These are phyloP conservation scores for Fraxinus sp. DNA, from an alignment of 305 asterid genomes.

Conservation along the genomic window DNA sequence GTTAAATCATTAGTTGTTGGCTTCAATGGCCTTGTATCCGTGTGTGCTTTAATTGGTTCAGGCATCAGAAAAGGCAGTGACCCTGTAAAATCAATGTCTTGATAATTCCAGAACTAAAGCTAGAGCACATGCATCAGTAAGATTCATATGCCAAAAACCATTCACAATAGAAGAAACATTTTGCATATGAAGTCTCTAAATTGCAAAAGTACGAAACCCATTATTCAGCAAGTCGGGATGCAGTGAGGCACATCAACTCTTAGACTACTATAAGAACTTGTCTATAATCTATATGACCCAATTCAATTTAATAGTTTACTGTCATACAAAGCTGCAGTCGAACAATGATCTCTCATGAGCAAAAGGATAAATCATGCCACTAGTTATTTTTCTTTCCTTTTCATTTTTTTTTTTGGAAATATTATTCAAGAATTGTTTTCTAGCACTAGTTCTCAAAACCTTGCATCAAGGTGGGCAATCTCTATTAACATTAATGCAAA, in stretches of 20 bases:
- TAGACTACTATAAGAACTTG: background rate
- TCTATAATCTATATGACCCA: background rate
- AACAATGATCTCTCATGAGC: background rate
- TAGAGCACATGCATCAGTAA: background rate
- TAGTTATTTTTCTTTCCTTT: background rate
- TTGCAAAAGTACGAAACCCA: background rate
- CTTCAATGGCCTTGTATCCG: slow-evolving; percentile 34
- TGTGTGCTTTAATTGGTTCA: slow-evolving; percentile 23
- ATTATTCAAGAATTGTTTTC: background rate
- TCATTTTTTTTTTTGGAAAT: background rate
- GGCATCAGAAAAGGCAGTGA: slow-evolving; percentile 50
- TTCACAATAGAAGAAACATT: background rate
- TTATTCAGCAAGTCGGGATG: background rate
- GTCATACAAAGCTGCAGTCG: background rate
- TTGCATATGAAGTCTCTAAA: background rate
- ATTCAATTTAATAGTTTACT: background rate
- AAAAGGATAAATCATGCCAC: background rate
- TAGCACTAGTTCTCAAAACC: background rate
- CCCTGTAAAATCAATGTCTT: slow-evolving; percentile 41
- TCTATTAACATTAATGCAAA: background rate
- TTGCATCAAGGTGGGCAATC: background rate
- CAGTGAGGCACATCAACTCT: background rate
- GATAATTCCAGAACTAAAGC: background rate
- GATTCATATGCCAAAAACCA: background rate
- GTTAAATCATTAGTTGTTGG: slow-evolving; percentile 69